Evolutionary conservation across 1,139 yeast genomes (phyloP).

Genomic region (Candida sojae): DNA sequence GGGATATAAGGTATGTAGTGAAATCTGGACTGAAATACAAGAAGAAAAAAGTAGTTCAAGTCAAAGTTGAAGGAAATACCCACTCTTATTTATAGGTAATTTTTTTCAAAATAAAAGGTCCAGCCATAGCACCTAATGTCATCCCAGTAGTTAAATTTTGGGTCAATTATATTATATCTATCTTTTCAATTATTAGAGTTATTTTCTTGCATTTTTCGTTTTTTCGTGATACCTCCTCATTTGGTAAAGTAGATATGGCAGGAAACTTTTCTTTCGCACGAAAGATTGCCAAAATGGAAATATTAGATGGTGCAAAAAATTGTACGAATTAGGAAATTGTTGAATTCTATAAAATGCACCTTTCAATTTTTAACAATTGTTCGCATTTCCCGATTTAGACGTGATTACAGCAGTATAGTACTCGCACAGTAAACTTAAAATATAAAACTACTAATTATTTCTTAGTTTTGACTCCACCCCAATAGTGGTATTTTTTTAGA

Average conservation of each 20-base stretch:
- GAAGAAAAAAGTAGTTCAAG: neutral
- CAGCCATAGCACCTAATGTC: too few species aligned
- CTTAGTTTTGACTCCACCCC: neutral
- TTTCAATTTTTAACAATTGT: neutral
- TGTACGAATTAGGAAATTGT: neutral
- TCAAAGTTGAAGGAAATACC: neutral
- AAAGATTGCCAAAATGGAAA: neutral
- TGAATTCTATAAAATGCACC: conserved; percentile 1
- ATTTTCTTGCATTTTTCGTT: neutral
- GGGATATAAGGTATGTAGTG: neutral
- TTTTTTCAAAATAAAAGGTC: too few species aligned
- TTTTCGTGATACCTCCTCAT: neutral
- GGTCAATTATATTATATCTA: neutral
- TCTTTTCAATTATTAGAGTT: neutral
- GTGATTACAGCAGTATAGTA: neutral
- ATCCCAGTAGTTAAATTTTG: neutral
- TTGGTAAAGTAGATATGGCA: neutral
- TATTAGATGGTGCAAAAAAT: neutral
- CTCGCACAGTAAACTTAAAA: neutral
- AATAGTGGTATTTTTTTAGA: too few species aligned
- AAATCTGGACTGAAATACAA: neutral
- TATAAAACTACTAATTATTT: neutral
- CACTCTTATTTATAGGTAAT: neutral
- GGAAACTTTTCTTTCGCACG: too few species aligned
- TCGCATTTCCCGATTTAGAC: neutral